phyloP scores from a whole-genome alignment of 176 grass and related monocot species.

The Thinopyrum elongatum region DNA sequence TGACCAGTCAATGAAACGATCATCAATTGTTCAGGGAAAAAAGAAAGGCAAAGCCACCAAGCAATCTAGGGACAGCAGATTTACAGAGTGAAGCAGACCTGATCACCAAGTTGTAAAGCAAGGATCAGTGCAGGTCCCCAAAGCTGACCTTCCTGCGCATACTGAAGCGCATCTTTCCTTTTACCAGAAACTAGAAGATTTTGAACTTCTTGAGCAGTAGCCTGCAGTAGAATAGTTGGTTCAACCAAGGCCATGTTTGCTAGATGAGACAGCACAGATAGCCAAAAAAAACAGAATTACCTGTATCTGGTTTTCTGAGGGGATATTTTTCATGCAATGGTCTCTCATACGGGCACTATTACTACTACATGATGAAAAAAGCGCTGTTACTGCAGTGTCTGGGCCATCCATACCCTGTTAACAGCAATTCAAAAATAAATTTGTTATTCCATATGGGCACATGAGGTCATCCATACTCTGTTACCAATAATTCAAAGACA shows the following conservation, averaged over 20 bases:
- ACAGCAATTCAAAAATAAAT: slow-evolving; percentile 28
- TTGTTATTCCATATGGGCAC: slow-evolving; percentile 12
- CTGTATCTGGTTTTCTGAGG: slow-evolving; percentile 73
- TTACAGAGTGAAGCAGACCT: slow-evolving; percentile 41
- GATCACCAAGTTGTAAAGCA: slow-evolving; percentile 88
- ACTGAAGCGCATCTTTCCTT: slow-evolving; percentile 89
- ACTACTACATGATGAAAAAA: slow-evolving; percentile 76
- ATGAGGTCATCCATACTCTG: slow-evolving; percentile 58
- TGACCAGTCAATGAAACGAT: slow-evolving; percentile 5
- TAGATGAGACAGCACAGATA: background rate
- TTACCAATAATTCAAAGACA: slow-evolving; percentile 31
- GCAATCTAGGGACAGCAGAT: background rate
- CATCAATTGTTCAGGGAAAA: slow-evolving; percentile 13
- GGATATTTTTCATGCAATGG: slow-evolving; percentile 73
- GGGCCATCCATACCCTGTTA: slow-evolving; percentile 78
- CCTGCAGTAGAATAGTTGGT: slow-evolving; percentile 38
- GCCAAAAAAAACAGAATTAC: slow-evolving; percentile 34
- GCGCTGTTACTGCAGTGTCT: slow-evolving; percentile 81
- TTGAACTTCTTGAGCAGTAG: slow-evolving; percentile 79
- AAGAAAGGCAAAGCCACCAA: background rate
- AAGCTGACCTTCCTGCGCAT: slow-evolving; percentile 87
- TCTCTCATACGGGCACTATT: slow-evolving; percentile 34
- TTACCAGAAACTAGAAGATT: slow-evolving; percentile 91
- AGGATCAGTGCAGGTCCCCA: slow-evolving; percentile 94
- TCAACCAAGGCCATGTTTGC: background rate